A percentile compares a stretch with the other conserved stretches of the same genome.
Evolutionary conservation across 768 basidiomycete genomes (phyloP).

Genomic region (Phanerochaete sordida): DNA sequence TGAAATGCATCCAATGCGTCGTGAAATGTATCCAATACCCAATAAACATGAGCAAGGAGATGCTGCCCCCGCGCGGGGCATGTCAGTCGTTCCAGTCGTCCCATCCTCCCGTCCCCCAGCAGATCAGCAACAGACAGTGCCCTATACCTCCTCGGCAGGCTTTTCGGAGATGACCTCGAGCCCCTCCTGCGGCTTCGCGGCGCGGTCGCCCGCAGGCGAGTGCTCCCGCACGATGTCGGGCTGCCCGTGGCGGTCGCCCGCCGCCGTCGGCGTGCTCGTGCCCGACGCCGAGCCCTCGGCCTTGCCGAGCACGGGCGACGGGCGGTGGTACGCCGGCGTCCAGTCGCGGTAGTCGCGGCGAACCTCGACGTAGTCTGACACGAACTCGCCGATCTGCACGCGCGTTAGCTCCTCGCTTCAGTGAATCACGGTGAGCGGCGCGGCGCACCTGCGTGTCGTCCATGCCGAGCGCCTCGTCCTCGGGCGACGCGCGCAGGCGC

Average conservation of each 20-base stretch:
- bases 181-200: neutral
- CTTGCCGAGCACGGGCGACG: neutral
- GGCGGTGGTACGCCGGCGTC: constrained; percentile 31
- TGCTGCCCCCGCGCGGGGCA: neutral
- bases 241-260: constrained; percentile 29
- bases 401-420: constrained; percentile 16
- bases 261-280: constrained; percentile 18
- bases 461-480: constrained; percentile 74
- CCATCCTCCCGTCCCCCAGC: neutral
- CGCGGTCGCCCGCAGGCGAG: neutral
- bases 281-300: neutral
- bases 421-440: neutral
- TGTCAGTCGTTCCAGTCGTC: neutral
- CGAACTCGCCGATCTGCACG: constrained; percentile 53
- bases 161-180: constrained; percentile 1
- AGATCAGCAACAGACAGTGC: neutral
- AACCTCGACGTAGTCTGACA: constrained; percentile 53
- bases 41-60: constrained; percentile 4
- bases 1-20: too few relatives aligned
- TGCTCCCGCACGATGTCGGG: constrained; percentile 12
- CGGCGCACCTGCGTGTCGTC: constrained; percentile 74
- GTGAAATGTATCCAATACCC: neutral
- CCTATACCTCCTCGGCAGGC: neutral
- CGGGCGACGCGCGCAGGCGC: constrained; percentile 60
- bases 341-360: constrained; percentile 63